Evolutionary conservation across 225 moss, liverwort and hornwort genomes (phyloP), one percentile per base, ranked within the genome.

Genomic region (Thuidium tamariscinum): DNA sequence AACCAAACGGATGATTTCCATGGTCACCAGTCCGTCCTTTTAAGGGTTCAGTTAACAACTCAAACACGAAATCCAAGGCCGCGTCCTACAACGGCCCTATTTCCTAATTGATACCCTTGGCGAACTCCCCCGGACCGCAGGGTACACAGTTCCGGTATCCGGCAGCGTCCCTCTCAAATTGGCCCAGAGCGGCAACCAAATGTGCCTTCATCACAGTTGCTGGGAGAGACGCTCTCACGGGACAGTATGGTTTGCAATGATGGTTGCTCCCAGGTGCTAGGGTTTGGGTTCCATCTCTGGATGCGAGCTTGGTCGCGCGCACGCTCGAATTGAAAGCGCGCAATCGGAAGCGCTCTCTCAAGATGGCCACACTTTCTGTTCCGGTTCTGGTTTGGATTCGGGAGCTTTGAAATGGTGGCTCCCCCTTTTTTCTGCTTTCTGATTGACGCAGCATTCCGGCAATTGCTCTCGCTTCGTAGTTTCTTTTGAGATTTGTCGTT

Each of bases 141-240:
- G 80, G 46, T 80, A 80, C 7, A 10, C 22, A 0, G 80, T 34
- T 44, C 42, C 16, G 22, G 44, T 80, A 80, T 10, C 80, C 80
- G 80, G 42, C 14, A 61, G 21, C 34, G 62, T 46, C 80, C 80
- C 80, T 63, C 80, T 79, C 61, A 79, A 79, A 79, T 79, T 4
- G 41, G 61, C 42, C 79, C 79, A 44, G 62, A 80, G 80, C 80
- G 80, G 80, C 80, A 80, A 80, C 80, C 46, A 80, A 62, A 62
- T 62, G 42, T 3, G 80, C 32, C 81, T 84, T 87, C 61, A 57
- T 87, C 87, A 76, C 85, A 90, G 90, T 90, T 88, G 90, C 85
- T 44, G 84, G 51, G 81, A 32, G 46, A 46, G 59, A 55, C 16
- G 63, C 84, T 87, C 78, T 37, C 42, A 65, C 56, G 32, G 27